Percentiles rank a stretch among this genome's conserved stretches.
Evolutionary conservation across 345 rosid species (phyloP).

Genomic region (Erysimum cheiranthoides): DNA sequence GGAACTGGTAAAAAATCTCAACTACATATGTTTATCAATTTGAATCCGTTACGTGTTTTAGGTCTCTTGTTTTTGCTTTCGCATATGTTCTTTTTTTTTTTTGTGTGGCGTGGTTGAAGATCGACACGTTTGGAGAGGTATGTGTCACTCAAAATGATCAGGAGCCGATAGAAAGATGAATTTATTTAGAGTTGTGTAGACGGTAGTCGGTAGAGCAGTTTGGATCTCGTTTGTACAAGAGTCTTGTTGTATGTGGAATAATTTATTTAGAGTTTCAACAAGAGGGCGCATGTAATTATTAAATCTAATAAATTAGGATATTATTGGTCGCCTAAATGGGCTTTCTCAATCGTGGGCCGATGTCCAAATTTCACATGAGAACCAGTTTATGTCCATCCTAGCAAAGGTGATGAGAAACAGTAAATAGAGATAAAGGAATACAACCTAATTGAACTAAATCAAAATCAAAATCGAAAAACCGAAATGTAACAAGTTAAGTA

Average conservation of each 20-base stretch:
- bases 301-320: too few relatives aligned
- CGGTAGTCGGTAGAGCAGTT: not conserved
- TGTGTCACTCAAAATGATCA: not conserved
- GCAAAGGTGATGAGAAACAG: not conserved
- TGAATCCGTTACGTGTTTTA: not conserved
- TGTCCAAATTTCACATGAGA: not conserved
- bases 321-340: not conserved
- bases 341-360: constrained; percentile 24
- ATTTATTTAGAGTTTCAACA: too few relatives aligned
- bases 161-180: not conserved
- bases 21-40: not conserved
- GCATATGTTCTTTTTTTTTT: not conserved
- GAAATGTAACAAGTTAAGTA: not conserved
- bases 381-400: not conserved
- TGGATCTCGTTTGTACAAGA: not conserved
- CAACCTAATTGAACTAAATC: not conserved
- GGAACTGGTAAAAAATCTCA: not conserved
- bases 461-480: not conserved
- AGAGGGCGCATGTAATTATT: too few relatives aligned
- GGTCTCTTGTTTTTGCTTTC: not conserved
- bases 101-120: not conserved
- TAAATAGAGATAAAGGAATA: not conserved
- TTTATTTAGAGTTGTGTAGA: not conserved
- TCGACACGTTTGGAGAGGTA: constrained; percentile 5
- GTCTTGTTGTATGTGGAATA: too few relatives aligned